These are phyloP conservation scores for Neurospora terricola DNA, from an alignment of 495 filamentous ascomycete genomes.

Conservation along the genomic window DNA sequence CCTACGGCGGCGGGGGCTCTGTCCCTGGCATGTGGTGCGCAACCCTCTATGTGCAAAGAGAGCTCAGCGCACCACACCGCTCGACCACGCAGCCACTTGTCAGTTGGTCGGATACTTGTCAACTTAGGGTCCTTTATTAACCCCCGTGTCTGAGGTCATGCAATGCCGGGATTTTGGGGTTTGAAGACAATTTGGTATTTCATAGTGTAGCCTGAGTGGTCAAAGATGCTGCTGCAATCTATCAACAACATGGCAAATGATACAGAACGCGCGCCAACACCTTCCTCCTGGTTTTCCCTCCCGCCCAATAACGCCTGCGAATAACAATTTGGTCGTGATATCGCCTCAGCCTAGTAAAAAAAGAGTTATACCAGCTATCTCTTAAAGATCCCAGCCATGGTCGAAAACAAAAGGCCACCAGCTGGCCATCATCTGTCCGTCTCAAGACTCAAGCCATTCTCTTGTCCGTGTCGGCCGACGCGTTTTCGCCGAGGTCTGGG, in stretches of 20 bases:
- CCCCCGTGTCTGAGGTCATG: not conserved
- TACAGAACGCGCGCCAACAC: not conserved
- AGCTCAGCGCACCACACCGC: not conserved
- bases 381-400: not conserved
- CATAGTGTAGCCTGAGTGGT: not conserved
- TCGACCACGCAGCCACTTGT: not conserved
- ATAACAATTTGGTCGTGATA: not conserved
- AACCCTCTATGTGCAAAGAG: not conserved
- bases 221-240: not conserved
- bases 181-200: not conserved
- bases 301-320: not conserved
- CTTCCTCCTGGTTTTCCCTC: not conserved
- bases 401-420: not conserved
- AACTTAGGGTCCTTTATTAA: not conserved
- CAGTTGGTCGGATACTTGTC: not conserved
- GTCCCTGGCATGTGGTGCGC: not conserved
- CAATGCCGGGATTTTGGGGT: not conserved
- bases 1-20: not conserved
- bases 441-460: constrained; percentile 19
- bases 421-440: not conserved
- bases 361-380: not conserved
- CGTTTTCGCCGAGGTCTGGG: constrained; percentile 44
- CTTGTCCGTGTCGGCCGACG: constrained; percentile 37
- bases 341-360: not conserved
- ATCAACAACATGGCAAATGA: not conserved